Conservation (phyloP, 2,329 filamentous ascomycete genomes). For the Ophiocordyceps australis region DNA sequence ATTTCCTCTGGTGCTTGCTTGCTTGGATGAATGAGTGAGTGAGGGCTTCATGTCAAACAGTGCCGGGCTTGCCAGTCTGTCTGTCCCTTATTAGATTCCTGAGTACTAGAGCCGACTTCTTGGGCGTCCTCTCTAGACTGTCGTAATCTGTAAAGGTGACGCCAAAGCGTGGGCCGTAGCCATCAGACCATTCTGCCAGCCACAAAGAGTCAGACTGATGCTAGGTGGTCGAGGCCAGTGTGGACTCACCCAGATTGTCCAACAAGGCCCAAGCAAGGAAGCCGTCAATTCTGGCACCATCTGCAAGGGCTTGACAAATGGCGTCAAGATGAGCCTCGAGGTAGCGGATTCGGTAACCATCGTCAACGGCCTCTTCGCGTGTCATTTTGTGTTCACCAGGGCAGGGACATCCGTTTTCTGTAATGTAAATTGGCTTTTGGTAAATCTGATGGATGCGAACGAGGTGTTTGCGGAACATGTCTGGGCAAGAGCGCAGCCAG, state of each 20-base stretch:
- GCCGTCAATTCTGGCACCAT: conserved; percentile 61
- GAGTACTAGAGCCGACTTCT: conserved; percentile 13
- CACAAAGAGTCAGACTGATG: too few species aligned
- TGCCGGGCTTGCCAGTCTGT: too few species aligned
- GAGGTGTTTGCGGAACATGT: conserved; percentile 61
- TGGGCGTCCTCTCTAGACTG: conserved; percentile 18
- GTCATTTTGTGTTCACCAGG: conserved; percentile 67
- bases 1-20: too few species aligned
- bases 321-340: conserved; percentile 62
- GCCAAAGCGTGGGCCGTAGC: conserved; percentile 73
- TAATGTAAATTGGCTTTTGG: conserved; percentile 64
- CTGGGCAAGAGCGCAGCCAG: conserved; percentile 62
- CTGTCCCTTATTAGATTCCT: conserved; percentile 9
- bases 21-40: too few species aligned
- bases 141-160: conserved; percentile 72
- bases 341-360: conserved; percentile 68
- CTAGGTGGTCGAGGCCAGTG: conserved; percentile 6
- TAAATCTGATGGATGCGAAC: conserved; percentile 67
- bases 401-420: conserved; percentile 74
- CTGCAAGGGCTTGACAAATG: conserved; percentile 54
- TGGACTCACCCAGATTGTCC: conserved; percentile 47
- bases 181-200: conserved; percentile 63
- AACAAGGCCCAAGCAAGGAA: conserved; percentile 81
- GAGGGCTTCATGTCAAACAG: too few species aligned
- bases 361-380: conserved; percentile 52